A percentile compares a stretch with the other conserved stretches of the same genome.
Evolutionary conservation across 139 green algal genomes (phyloP).

Genomic region (Chlorella sp.): DNA sequence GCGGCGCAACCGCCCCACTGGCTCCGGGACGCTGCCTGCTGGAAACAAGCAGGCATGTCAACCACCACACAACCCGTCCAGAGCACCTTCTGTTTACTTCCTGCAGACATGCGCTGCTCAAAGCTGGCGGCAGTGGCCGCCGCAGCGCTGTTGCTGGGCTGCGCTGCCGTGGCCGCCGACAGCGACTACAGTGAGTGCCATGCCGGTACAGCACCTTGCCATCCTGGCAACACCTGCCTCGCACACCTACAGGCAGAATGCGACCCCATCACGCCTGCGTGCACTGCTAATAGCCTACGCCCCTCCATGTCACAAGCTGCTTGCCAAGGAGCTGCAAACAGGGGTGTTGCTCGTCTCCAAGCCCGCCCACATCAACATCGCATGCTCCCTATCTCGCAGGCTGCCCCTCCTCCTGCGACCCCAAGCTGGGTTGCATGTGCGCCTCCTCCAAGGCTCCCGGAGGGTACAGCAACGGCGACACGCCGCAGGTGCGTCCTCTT

Average conservation of each 20-base stretch:
- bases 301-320: neutral
- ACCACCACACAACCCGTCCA: too few relatives aligned
- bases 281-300: too few relatives aligned
- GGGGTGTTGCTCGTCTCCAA: too few relatives aligned
- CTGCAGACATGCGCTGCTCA: neutral
- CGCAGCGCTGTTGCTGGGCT: neutral
- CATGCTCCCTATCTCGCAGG: too few relatives aligned
- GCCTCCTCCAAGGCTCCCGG: neutral
- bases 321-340: too few relatives aligned
- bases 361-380: neutral
- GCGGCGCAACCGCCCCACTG: too few relatives aligned
- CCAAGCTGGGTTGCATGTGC: slow-evolving; percentile 29
- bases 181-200: slow-evolving; percentile 14
- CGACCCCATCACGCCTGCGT: too few relatives aligned
- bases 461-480: neutral
- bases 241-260: too few relatives aligned
- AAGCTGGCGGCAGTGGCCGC: neutral
- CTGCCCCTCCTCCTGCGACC: slow-evolving; percentile 29
- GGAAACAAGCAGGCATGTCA: too few relatives aligned
- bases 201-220: too few relatives aligned
- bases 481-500: slow-evolving; percentile 18
- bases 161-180: neutral
- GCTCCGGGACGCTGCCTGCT: neutral
- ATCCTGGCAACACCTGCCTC: too few relatives aligned
- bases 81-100: neutral